phyloP scores from a whole-genome alignment of 768 basidiomycete genomes.

The Myochromella boudieri region DNA sequence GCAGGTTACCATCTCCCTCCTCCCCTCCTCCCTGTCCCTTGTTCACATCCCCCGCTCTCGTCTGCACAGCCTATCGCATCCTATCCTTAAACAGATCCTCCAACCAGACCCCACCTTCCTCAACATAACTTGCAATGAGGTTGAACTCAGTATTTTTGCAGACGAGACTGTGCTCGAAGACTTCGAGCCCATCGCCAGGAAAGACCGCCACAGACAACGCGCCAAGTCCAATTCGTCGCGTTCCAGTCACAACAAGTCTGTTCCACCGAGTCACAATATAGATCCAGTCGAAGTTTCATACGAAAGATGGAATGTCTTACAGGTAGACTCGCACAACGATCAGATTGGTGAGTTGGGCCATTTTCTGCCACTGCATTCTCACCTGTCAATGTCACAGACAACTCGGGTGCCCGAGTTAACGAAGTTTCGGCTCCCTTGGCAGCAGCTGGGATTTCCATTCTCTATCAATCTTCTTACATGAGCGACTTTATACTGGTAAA shows the following conservation, averaged over 20 bases:
- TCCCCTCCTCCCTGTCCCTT: constrained; percentile 70
- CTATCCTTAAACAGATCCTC: constrained; percentile 68
- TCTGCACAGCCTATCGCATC: constrained; percentile 54
- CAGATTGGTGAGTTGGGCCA: constrained; percentile 49
- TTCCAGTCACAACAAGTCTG: constrained; percentile 23
- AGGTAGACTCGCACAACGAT: constrained; percentile 79
- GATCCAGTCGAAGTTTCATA: constrained; percentile 69
- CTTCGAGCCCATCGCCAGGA: constrained; percentile 61
- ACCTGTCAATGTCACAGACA: constrained; percentile 38
- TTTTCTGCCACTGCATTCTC: constrained; percentile 8
- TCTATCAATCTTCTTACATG: constrained; percentile 83
- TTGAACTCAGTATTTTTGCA: constrained; percentile 76
- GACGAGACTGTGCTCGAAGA: constrained; percentile 55
- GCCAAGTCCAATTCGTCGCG: constrained; percentile 39
- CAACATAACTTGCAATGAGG: constrained; percentile 75
- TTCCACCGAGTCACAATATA: constrained; percentile 24
- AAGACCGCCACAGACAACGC: constrained; percentile 49
- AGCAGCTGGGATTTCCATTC: constrained; percentile 74
- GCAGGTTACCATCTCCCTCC: constrained; percentile 65
- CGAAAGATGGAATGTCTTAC: constrained; percentile 77
- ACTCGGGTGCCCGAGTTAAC: constrained; percentile 69
- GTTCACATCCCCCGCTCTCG: constrained; percentile 76
- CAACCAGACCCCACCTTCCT: constrained; percentile 66
- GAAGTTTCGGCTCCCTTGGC: constrained; percentile 78
- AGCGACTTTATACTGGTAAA: constrained; percentile 78